Evolutionary conservation across 2,329 filamentous ascomycete species (phyloP).

Genomic region (Sordariomycetes sp.): DNA sequence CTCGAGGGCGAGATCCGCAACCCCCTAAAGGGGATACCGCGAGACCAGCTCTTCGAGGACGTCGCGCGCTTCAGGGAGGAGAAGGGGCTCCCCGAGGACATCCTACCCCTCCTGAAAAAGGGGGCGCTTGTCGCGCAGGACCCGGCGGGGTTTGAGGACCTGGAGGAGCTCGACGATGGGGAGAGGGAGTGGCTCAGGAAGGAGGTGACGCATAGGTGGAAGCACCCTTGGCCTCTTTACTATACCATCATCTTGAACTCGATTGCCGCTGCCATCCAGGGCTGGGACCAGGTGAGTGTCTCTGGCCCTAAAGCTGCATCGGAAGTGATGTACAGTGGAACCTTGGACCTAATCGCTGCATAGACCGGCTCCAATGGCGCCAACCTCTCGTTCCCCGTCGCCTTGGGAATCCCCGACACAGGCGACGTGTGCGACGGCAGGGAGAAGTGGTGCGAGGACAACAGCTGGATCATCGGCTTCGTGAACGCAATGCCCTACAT

Average conservation of each 20-base stretch:
- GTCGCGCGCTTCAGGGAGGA: constrained; percentile 39
- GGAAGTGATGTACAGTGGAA: no score
- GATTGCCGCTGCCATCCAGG: constrained; percentile 39
- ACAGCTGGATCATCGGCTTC: constrained; percentile 48
- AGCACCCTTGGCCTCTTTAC: constrained; percentile 32
- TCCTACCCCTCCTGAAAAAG: constrained; percentile 21
- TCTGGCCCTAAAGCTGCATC: background rate
- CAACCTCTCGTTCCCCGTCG: constrained; percentile 28
- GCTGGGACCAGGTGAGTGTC: constrained; percentile 22
- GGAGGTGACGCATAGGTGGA: constrained; percentile 35
- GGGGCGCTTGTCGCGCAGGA: constrained; percentile 18
- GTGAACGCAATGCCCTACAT: constrained; percentile 38
- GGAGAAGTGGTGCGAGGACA: constrained; percentile 18
- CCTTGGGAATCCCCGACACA: constrained; percentile 27
- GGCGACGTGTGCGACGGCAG: constrained; percentile 13
- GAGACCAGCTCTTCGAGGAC: constrained; percentile 34
- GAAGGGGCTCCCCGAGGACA: constrained; percentile 29
- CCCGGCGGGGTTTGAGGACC: constrained; percentile 30
- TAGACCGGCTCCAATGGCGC: constrained; percentile 23
- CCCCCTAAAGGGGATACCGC: constrained; percentile 33
- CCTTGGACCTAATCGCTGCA: background rate
- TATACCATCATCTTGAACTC: constrained; percentile 36
- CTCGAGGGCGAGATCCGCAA: constrained; percentile 25
- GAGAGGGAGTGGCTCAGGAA: constrained; percentile 25
- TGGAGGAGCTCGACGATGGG: constrained; percentile 27